These are phyloP conservation scores for Coemansia sp. DNA, from an alignment of 192 early-diverging fungal genomes.

Conservation along the genomic window DNA sequence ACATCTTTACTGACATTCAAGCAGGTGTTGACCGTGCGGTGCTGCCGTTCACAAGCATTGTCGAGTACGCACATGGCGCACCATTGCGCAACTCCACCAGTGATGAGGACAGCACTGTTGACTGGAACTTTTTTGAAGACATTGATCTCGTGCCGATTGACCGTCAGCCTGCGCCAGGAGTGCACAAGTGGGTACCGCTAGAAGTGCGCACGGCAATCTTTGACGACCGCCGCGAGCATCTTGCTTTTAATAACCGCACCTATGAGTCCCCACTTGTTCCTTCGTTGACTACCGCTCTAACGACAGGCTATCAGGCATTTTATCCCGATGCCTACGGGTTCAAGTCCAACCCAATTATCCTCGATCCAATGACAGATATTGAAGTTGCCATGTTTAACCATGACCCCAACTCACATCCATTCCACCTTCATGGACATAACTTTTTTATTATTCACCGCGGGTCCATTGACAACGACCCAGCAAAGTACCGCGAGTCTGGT, in stretches of 20 bases:
- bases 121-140: conserved; percentile 61
- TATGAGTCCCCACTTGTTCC: conserved; percentile 67
- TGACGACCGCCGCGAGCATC: conserved; percentile 73
- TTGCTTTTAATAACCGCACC: conserved; percentile 74
- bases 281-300: conserved; percentile 64
- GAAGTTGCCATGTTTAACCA: conserved; percentile 79
- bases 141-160: conserved; percentile 60
- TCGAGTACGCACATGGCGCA: conserved; percentile 38
- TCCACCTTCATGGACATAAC: conserved; percentile 87
- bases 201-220: conserved; percentile 64
- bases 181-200: conserved; percentile 54
- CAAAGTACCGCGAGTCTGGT: conserved; percentile 14
- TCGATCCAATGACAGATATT: conserved; percentile 63
- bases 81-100: conserved; percentile 22
- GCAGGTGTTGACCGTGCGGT: conserved; percentile 34
- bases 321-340: conserved; percentile 65
- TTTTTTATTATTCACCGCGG: conserved; percentile 73
- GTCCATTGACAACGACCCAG: conserved; percentile 33
- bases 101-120: conserved; percentile 28
- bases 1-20: conserved; percentile 59
- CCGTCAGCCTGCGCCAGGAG: conserved; percentile 27
- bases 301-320: conserved; percentile 60
- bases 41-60: conserved; percentile 35
- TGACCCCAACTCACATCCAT: conserved; percentile 71
- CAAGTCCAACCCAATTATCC: conserved; percentile 61